phyloP scores from a whole-genome alignment of 2,329 filamentous ascomycete genomes.

The Ophiostoma australiae region DNA sequence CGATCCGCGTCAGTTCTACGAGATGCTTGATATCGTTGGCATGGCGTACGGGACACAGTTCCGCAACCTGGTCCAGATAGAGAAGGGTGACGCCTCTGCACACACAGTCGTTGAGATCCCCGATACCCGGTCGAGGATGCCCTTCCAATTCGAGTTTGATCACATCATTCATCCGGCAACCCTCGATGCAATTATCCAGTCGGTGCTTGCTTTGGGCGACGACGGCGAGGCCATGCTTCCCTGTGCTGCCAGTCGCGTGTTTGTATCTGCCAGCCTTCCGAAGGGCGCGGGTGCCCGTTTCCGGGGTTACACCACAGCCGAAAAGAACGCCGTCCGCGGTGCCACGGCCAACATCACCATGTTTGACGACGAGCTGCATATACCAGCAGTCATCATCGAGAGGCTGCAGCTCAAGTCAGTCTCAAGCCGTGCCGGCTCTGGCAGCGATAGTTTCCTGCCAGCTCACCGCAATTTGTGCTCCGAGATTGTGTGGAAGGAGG shows the following conservation, averaged over 20 bases:
- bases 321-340: constrained; percentile 35
- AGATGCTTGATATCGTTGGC: constrained; percentile 46
- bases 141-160: constrained; percentile 47
- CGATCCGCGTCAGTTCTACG: constrained; percentile 46
- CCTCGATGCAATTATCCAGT: constrained; percentile 53
- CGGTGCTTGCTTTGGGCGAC: constrained; percentile 43
- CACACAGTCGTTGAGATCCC: constrained; percentile 40
- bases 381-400: constrained; percentile 41
- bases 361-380: constrained; percentile 34
- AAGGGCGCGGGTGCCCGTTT: constrained; percentile 36
- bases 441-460: constrained; percentile 40
- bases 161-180: constrained; percentile 56
- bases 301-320: constrained; percentile 40
- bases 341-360: constrained; percentile 44
- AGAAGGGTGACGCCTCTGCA: constrained; percentile 29
- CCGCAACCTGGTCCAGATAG: constrained; percentile 41
- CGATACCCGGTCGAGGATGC: constrained; percentile 51
- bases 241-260: constrained; percentile 43
- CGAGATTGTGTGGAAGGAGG: constrained; percentile 45
- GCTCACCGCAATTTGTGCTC: constrained; percentile 48
- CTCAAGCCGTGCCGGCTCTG: constrained; percentile 28
- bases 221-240: constrained; percentile 46
- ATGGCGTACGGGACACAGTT: constrained; percentile 50
- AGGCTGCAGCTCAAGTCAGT: constrained; percentile 44
- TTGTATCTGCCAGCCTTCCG: constrained; percentile 41